These are phyloP conservation scores for Leucocoprinus sp. DNA, from an alignment of 768 basidiomycete genomes.

Conservation along the genomic window DNA sequence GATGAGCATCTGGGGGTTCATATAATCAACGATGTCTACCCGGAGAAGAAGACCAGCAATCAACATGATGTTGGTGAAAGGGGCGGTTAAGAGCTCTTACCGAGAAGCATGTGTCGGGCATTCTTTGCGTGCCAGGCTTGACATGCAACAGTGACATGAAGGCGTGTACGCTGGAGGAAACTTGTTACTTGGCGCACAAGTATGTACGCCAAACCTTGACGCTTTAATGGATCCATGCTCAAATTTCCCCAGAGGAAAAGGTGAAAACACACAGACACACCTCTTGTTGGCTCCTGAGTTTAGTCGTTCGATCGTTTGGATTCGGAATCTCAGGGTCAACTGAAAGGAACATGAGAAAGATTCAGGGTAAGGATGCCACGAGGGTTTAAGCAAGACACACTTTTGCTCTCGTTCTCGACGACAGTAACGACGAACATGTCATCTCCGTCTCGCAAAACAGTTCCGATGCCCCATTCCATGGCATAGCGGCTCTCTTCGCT, in stretches of 20 bases:
- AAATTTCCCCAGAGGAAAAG: not conserved
- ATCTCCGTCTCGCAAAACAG: conserved; percentile 90
- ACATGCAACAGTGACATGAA: conserved; percentile 82
- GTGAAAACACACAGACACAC: conserved; percentile 31
- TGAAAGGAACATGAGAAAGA: conserved; percentile 17
- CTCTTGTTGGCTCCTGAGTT: conserved; percentile 88
- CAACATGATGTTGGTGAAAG: not conserved
- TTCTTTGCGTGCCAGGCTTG: conserved; percentile 99
- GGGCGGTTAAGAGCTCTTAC: conserved; percentile 35
- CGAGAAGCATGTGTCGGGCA: conserved; percentile 79
- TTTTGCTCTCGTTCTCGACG: conserved; percentile 86
- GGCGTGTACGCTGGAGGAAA: conserved; percentile 81
- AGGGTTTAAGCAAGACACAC: conserved; percentile 30
- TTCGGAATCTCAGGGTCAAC: conserved; percentile 68
- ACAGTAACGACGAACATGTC: conserved; percentile 88
- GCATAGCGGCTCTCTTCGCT: conserved; percentile 93
- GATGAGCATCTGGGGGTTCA: conserved; percentile 86
- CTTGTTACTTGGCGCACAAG: conserved; percentile 85
- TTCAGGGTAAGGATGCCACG: not conserved
- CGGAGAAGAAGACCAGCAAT: not conserved
- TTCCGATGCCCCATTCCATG: conserved; percentile 97
- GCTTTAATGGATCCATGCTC: conserved; percentile 40
- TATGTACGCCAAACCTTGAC: conserved; percentile 82
- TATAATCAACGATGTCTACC: conserved; percentile 75
- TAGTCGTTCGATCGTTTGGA: conserved; percentile 64